Evolutionary conservation across 371 early-diverging fungal genomes (phyloP).

Genomic region (Syncephalis fuscata): DNA sequence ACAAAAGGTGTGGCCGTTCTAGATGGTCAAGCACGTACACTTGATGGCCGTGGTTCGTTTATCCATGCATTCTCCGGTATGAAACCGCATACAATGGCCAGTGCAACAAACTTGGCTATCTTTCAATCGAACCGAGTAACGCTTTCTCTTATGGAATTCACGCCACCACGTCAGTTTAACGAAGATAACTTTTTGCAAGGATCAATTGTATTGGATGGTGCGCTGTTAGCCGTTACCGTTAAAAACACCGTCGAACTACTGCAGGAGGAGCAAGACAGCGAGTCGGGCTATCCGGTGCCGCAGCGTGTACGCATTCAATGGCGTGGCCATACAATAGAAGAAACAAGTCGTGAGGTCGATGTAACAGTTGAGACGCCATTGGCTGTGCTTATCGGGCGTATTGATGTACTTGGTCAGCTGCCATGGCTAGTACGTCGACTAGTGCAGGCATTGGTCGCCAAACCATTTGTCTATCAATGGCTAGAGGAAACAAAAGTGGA

Average conservation of each 20-base stretch:
- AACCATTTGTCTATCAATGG: constrained; percentile 83
- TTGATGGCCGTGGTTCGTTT: constrained; percentile 58
- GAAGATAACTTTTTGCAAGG: constrained; percentile 55
- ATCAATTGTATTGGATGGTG: constrained; percentile 42
- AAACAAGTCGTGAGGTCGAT: constrained; percentile 28
- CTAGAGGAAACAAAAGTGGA: constrained; percentile 12
- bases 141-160: constrained; percentile 49
- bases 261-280: constrained; percentile 27
- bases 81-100: constrained; percentile 73
- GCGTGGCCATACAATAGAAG: constrained; percentile 51
- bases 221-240: constrained; percentile 50
- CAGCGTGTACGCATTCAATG: constrained; percentile 43
- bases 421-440: constrained; percentile 76
- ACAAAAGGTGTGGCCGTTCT: constrained; percentile 56
- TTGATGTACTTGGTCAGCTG: constrained; percentile 76
- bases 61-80: constrained; percentile 71
- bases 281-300: constrained; percentile 72
- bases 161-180: constrained; percentile 59
- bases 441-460: constrained; percentile 81
- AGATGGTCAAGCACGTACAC: constrained; percentile 38
- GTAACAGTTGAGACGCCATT: constrained; percentile 27
- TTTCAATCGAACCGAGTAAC: constrained; percentile 24
- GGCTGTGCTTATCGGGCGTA: constrained; percentile 43
- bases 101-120: constrained; percentile 67
- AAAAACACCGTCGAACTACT: constrained; percentile 44